Evolutionary conservation across 2,329 filamentous ascomycete genomes (phyloP).

Genomic region (Karstenula rhodostoma): DNA sequence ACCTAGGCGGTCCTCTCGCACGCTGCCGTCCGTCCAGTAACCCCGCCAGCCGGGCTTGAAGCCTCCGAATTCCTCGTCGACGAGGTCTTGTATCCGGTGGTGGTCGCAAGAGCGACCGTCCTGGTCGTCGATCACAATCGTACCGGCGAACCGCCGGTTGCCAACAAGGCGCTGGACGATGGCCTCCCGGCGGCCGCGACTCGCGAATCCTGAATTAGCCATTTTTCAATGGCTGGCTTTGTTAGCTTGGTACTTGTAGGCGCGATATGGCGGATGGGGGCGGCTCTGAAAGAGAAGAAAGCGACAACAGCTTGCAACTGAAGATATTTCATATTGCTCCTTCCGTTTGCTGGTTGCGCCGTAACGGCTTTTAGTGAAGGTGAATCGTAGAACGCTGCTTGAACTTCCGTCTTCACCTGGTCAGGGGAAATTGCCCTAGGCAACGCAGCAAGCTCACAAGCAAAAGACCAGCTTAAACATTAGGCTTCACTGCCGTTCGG

Average conservation of each 20-base stretch:
- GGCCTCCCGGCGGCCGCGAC: not conserved
- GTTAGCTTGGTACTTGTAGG: not conserved
- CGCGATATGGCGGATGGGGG: not conserved
- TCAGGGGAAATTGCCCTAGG: not conserved
- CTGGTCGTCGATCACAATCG: not conserved
- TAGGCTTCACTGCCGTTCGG: not conserved
- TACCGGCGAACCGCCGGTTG: not conserved
- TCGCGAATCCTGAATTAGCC: no score
- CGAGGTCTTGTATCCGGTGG: not conserved
- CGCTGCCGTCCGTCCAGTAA: conserved; percentile 16
- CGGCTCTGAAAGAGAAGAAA: not conserved
- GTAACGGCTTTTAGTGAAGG: not conserved
- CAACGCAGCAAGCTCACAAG: not conserved
- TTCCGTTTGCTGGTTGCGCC: not conserved
- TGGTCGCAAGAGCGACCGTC: not conserved
- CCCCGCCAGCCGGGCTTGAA: not conserved
- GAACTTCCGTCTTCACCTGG: conserved; percentile 1
- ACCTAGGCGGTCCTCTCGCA: not conserved
- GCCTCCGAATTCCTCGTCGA: not conserved
- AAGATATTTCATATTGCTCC: not conserved
- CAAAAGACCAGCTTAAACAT: not conserved
- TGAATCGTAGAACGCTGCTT: not conserved
- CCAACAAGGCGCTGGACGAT: not conserved
- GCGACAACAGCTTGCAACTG: not conserved
- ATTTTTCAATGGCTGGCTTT: not conserved